Evolutionary conservation across 164 flowering plant genomes (phyloP).

Genomic region (Chimonanthus salicifolius): DNA sequence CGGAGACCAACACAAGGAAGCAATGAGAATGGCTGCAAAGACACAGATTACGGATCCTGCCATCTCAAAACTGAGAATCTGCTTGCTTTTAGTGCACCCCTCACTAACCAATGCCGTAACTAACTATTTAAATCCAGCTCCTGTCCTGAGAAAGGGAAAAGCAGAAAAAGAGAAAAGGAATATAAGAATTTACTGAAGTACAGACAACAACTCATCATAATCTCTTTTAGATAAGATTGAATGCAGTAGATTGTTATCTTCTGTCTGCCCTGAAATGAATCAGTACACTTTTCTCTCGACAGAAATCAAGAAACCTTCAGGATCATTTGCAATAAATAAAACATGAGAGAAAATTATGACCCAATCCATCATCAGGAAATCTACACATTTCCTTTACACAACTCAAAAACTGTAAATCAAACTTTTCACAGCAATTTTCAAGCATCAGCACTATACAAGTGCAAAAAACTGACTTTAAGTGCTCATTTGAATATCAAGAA

Average conservation of each 20-base stretch:
- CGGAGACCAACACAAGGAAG: not conserved
- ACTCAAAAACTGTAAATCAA: not conserved
- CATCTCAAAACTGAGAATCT: conserved; percentile 1
- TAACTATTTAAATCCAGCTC: not conserved
- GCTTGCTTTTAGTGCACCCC: no score
- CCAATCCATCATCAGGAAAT: not conserved
- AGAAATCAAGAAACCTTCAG: not conserved
- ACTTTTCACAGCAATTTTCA: not conserved
- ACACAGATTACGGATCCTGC: not conserved
- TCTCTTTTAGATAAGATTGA: not conserved
- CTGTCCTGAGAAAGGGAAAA: not conserved
- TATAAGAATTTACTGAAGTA: no score
- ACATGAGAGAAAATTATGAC: not conserved
- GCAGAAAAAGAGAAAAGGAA: not conserved
- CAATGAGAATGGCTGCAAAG: not conserved
- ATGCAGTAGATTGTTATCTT: not conserved
- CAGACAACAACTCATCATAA: not conserved
- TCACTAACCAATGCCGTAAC: not conserved
- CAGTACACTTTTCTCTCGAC: not conserved
- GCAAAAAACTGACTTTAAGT: not conserved
- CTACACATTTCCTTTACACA: no score
- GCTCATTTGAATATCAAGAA: no score
- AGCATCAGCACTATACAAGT: not conserved
- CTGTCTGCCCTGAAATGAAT: not conserved
- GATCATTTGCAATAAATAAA: not conserved